phyloP scores from a whole-genome alignment of 345 rosid species.

The Eucalyptus marginata region DNA sequence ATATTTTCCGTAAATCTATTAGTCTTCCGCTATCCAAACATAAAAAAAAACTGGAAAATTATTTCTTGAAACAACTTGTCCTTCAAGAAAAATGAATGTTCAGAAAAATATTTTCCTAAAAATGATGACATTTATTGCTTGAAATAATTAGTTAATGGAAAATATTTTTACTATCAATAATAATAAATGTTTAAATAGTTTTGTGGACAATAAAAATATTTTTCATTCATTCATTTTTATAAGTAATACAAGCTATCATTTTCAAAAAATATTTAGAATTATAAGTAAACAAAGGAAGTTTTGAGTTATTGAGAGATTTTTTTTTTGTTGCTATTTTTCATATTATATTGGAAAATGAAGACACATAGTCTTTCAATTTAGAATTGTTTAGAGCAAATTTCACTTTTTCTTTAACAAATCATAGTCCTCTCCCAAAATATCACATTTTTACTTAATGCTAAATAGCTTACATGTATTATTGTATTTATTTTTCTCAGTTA shows the following conservation, averaged over 20 bases:
- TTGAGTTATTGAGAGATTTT: neutral
- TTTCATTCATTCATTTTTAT: too few species aligned
- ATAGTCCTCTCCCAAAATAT: neutral
- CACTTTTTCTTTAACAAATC: neutral
- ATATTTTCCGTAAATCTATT: rapidly evolving
- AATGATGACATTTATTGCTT: too few species aligned
- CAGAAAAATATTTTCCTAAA: too few species aligned
- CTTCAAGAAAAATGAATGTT: neutral
- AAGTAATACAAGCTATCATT: too few species aligned
- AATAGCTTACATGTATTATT: neutral
- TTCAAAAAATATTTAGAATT: too few species aligned
- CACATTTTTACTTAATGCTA: neutral
- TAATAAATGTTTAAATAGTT: too few species aligned
- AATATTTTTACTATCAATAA: neutral
- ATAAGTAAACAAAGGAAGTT: rapidly evolving
- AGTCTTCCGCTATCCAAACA: neutral
- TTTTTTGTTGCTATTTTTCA: neutral
- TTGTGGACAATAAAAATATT: neutral
- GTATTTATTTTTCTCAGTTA: neutral
- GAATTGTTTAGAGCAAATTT: neutral
- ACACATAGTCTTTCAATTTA: neutral
- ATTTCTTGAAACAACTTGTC: rapidly evolving
- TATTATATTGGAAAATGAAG: neutral
- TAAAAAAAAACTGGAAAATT: neutral
- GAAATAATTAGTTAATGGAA: neutral